A percentile compares a stretch with the other conserved stretches of the same genome.
These are phyloP conservation scores for Ceratobasidium papillatum DNA, from an alignment of 1,284 basidiomycete species.

Conservation along the genomic window DNA sequence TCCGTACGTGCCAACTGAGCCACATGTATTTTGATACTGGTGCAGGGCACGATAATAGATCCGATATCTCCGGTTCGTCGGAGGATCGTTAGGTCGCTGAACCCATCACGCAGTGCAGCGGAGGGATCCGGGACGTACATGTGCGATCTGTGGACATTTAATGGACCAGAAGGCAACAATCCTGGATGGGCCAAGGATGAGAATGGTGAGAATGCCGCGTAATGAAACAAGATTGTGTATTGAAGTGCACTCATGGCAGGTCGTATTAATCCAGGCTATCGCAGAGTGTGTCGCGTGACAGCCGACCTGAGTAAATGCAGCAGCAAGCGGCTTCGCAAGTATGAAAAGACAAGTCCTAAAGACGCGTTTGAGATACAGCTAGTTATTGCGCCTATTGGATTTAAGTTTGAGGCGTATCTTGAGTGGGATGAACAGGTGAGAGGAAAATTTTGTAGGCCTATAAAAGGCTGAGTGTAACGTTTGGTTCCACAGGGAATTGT, in stretches of 20 bases:
- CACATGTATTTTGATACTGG: not conserved
- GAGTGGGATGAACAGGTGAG: constrained; percentile 18
- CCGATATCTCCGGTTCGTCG: not conserved
- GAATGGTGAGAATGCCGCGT: not conserved
- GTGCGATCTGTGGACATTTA: not conserved
- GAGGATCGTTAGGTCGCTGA: not conserved
- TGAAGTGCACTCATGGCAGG: not conserved
- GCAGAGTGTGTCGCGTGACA: constrained; percentile 1
- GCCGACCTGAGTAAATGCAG: not conserved
- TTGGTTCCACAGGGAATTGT: not conserved
- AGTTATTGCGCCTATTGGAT: not conserved
- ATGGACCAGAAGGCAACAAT: not conserved
- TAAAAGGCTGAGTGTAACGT: not conserved
- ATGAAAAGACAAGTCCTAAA: too few species aligned
- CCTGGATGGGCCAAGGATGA: constrained; percentile 1
- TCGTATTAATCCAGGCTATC: not conserved
- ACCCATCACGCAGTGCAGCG: not conserved
- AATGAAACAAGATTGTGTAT: not conserved
- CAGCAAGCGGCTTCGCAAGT: not conserved
- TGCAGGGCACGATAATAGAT: not conserved
- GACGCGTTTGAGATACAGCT: not conserved
- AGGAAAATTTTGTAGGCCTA: too few species aligned
- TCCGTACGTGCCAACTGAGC: not conserved
- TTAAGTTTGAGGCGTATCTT: not conserved
- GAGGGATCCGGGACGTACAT: not conserved